Percentiles rank a stretch among this genome's conserved stretches.
Conservation (phyloP, 2,329 filamentous ascomycete species). For the Fusarium ramigenum region DNA sequence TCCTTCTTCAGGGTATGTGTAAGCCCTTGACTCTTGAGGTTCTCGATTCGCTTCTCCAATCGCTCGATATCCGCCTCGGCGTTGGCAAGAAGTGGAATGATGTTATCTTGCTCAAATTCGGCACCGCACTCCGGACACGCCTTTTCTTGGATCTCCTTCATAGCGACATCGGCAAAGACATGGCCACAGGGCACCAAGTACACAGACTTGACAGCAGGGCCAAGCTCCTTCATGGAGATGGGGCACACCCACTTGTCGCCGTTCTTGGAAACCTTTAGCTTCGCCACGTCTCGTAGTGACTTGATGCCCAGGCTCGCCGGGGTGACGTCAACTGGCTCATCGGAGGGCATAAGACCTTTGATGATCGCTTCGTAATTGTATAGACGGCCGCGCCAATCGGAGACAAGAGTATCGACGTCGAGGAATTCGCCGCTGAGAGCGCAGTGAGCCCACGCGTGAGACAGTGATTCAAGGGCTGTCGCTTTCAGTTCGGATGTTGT, state of each 20-base stretch:
- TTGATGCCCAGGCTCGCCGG: constrained; percentile 71
- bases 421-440: constrained; percentile 84
- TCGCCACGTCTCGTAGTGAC: constrained; percentile 85
- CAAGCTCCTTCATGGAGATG: constrained; percentile 85
- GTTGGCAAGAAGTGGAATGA: constrained; percentile 83
- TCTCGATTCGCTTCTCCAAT: constrained; percentile 72
- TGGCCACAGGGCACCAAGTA: constrained; percentile 96
- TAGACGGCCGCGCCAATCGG: constrained; percentile 82
- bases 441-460: constrained; percentile 87
- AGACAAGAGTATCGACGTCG: constrained; percentile 76
- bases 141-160: constrained; percentile 78
- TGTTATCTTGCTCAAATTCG: constrained; percentile 75
- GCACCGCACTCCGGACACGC: constrained; percentile 78
- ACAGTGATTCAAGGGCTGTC: constrained; percentile 82
- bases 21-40: constrained; percentile 75
- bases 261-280: constrained; percentile 73
- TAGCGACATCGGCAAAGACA: constrained; percentile 86
- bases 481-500: constrained; percentile 90
- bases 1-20: constrained; percentile 91
- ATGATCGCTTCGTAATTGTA: constrained; percentile 97
- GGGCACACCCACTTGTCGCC: constrained; percentile 80
- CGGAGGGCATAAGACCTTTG: constrained; percentile 63
- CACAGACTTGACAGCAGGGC: constrained; percentile 79
- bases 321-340: constrained; percentile 63
- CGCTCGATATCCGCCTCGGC: constrained; percentile 75